Evolutionary conservation across 1,284 basidiomycete species (phyloP).

Genomic region (Tilletia horrida): DNA sequence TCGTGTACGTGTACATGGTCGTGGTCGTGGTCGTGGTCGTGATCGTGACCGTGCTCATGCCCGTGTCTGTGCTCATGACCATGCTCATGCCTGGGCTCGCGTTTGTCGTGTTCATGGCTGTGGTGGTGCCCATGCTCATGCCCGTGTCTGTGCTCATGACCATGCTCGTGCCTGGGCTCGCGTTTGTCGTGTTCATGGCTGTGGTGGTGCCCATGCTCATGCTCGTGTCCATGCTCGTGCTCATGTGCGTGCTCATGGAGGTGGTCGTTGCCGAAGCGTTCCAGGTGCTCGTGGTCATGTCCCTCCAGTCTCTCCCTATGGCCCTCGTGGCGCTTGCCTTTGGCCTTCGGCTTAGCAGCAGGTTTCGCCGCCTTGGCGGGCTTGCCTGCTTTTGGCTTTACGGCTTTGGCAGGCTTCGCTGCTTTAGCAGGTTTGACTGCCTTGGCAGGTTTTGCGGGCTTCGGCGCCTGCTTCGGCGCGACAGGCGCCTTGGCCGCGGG

Average conservation of each 20-base stretch:
- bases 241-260: neutral
- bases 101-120: slow-evolving; percentile 18
- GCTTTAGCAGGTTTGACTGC: neutral
- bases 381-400: neutral
- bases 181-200: slow-evolving; percentile 18
- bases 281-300: too few relatives aligned
- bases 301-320: neutral
- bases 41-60: neutral
- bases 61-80: slow-evolving; percentile 22
- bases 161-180: slow-evolving; percentile 5
- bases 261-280: neutral
- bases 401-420: neutral
- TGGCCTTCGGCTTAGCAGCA: neutral
- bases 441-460: neutral
- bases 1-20: slow-evolving; percentile 19
- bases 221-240: neutral
- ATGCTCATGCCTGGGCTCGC: slow-evolving; percentile 2
- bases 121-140: slow-evolving; percentile 20
- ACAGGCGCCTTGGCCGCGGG: neutral
- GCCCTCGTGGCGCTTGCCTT: slow-evolving; percentile 3
- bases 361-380: neutral
- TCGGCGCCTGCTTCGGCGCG: neutral
- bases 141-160: slow-evolving; percentile 23
- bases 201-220: slow-evolving; percentile 12
- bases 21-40: slow-evolving; percentile 20